These are phyloP conservation scores for Lophium mytilinum DNA, from an alignment of 495 filamentous ascomycete species.

Conservation along the genomic window DNA sequence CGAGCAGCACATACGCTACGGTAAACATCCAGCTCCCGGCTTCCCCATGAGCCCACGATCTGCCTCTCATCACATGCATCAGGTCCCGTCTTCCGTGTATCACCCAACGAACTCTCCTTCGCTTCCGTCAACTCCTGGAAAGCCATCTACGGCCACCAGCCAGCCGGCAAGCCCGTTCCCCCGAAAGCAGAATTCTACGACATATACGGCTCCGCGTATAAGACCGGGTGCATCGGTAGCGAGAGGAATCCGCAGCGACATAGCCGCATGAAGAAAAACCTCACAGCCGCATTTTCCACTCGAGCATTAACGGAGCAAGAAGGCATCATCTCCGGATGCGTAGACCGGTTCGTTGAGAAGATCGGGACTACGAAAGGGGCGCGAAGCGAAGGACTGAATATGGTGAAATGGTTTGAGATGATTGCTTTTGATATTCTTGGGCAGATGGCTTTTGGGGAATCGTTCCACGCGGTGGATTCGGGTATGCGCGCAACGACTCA, in stretches of 20 bases:
- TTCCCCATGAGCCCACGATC: too few relatives aligned
- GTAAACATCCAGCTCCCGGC: too few relatives aligned
- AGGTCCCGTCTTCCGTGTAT: neutral
- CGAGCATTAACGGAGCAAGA: conserved; percentile 16
- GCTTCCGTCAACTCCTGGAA: neutral
- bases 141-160: neutral
- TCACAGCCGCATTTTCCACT: conserved; percentile 27
- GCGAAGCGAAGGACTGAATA: neutral
- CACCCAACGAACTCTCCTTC: neutral
- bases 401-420: neutral
- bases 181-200: conserved; percentile 10
- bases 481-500: too few relatives aligned
- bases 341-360: neutral
- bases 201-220: conserved; percentile 8
- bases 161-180: neutral
- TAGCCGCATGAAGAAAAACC: neutral
- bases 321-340: conserved; percentile 4
- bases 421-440: neutral
- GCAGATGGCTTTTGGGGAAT: neutral
- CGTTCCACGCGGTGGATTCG: neutral
- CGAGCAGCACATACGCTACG: too few relatives aligned
- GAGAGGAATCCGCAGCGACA: conserved; percentile 10
- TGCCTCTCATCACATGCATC: too few relatives aligned
- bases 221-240: too few relatives aligned
- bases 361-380: neutral